Evolutionary conservation across 352 stramenopile species (phyloP), one percentile per base, ranked within the genome.

Genomic region (Pythium oligandrum): DNA sequence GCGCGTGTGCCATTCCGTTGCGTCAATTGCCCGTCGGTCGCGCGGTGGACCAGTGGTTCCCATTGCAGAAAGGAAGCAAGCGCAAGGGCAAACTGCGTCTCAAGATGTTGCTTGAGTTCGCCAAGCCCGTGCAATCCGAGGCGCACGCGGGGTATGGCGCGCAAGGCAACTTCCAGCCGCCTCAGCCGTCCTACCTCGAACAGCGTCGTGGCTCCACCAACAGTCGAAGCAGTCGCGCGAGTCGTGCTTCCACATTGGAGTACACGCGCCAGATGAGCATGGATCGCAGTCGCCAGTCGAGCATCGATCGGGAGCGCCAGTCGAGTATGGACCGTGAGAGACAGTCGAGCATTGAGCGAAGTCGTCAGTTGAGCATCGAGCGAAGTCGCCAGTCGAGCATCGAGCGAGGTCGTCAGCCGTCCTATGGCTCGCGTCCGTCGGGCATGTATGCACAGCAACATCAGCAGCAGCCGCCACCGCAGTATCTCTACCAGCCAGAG

Each of bases 11-110:
- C 48, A 68, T 87, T 37, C 78, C 69, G 32, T 61, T 87, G 35
- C 57, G 63, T n/a, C 71, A 82, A 52, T 62, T 84, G 44, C 58
- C 59, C 17, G 50, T 59, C 0, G 71, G 62, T 6, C 70, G 78
- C 44, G 33, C 61, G 6, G 54, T 83, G 3, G 70, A 87, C 59
- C 67, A 80, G 57, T 84, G 74, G 65, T 82, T 82, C 57, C 73
- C 65, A 3, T 48, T 82, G 44, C 56, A 73, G 37, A 73, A 78
- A 44, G 69, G 70, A 33, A 71, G 71, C 55, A 86, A 84, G 53
- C 47, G 67, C 5, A 70, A 73, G 1, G 75, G 71, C 34, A 71
- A 72, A 37, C 67, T 85, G 37, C 74, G 69, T 4, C 53, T 83
- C 4, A 66, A 73, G 17, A 26, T 26, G 17, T 0, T 26, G 17